A percentile compares a stretch with the other conserved stretches of the same genome.
Evolutionary conservation across 2,329 filamentous ascomycete genomes (phyloP).

Genomic region (Clonostachys sp.): DNA sequence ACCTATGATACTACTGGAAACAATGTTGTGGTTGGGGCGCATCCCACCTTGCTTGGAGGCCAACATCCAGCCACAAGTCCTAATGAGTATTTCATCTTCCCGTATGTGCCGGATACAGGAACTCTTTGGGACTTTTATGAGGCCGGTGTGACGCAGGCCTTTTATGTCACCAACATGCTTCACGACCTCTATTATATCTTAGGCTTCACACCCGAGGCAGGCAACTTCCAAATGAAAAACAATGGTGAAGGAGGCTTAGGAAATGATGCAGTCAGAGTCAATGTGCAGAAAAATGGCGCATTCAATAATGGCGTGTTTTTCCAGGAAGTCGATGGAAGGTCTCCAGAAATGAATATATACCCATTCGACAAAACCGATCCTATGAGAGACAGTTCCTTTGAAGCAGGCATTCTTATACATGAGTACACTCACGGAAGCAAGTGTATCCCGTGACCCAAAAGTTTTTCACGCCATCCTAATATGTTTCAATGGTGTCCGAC

Average conservation of each 20-base stretch:
- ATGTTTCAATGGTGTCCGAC: constrained; percentile 27
- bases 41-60: no score
- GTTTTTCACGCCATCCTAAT: no score
- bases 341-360: constrained; percentile 32
- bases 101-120: constrained; percentile 19
- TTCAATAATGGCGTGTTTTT: constrained; percentile 40
- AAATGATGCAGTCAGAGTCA: constrained; percentile 43
- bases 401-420: constrained; percentile 50
- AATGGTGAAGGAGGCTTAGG: constrained; percentile 39
- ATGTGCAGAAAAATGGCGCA: constrained; percentile 43
- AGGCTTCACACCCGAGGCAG: constrained; percentile 47
- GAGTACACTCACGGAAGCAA: constrained; percentile 37
- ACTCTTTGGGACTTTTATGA: constrained; percentile 33
- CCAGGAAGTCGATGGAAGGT: background rate
- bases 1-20: background rate
- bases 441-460: constrained; percentile 18
- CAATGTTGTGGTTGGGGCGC: background rate
- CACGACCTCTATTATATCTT: constrained; percentile 49
- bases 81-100: no score
- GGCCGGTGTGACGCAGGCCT: constrained; percentile 47
- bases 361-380: constrained; percentile 39
- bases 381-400: constrained; percentile 42
- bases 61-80: no score
- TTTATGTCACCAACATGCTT: constrained; percentile 50
- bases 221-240: constrained; percentile 51